Evolutionary conservation across 1,139 yeast species (phyloP).

Genomic region (Nematodospora anomalae): DNA sequence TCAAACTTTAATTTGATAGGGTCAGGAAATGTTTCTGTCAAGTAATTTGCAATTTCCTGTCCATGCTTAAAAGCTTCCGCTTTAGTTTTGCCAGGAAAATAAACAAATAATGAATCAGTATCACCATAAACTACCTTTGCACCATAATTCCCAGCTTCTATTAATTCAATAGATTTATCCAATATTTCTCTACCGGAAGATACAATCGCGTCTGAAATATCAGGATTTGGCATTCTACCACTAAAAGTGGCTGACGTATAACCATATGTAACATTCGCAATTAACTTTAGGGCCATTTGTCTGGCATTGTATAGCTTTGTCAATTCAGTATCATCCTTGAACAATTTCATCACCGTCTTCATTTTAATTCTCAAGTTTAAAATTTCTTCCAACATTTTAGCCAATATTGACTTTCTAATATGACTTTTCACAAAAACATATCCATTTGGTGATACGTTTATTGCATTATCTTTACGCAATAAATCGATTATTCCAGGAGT

Average conservation of each 20-base stretch:
- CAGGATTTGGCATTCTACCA: slow-evolving; percentile 97
- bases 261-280: slow-evolving; percentile 96
- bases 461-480: slow-evolving; percentile 47
- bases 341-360: slow-evolving; percentile 65
- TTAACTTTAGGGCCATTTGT: slow-evolving; percentile 82
- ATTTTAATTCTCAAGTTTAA: slow-evolving; percentile 77
- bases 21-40: slow-evolving; percentile 71
- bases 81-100: slow-evolving; percentile 78
- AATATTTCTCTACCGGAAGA: slow-evolving; percentile 86
- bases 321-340: slow-evolving; percentile 46
- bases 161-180: slow-evolving; percentile 64
- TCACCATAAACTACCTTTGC: slow-evolving; percentile 97
- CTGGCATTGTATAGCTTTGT: slow-evolving; percentile 66
- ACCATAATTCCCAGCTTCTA: slow-evolving; percentile 70
- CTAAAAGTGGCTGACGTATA: slow-evolving; percentile 93
- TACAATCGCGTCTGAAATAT: slow-evolving; percentile 91
- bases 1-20: slow-evolving; percentile 87
- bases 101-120: slow-evolving; percentile 89
- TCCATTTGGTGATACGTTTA: slow-evolving; percentile 85
- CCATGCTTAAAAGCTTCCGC: slow-evolving; percentile 81
- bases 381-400: slow-evolving; percentile 83
- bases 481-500: slow-evolving; percentile 58
- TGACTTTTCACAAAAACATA: slow-evolving; percentile 66
- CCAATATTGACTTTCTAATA: slow-evolving; percentile 69
- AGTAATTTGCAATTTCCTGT: slow-evolving; percentile 57